Base-by-base conservation (phyloP, 1,139 yeast genomes). In the Scheffersomyces parashehatae region DNA sequence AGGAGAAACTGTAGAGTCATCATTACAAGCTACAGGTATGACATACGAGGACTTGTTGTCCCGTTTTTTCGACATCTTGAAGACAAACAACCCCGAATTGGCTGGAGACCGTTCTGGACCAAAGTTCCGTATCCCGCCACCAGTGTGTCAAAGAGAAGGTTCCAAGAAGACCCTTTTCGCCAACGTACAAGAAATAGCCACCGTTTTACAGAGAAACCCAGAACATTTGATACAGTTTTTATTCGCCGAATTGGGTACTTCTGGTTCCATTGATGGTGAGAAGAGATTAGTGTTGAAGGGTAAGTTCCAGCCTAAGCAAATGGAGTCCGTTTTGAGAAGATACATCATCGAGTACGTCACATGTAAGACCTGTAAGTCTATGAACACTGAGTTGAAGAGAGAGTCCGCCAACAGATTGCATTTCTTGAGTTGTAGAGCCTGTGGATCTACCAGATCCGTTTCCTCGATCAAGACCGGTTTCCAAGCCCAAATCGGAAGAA, bases 201-300 rank as follows among this genome's bases (percentile, higher is more conserved):
- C 89, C 57, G 93, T 91, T 48, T 80, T 93, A 75, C 97, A 91
- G 72, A 85, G 99, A 75, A 88, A 91, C 45, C 95, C 97, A 55
- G 99, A 93, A 62, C 99, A 95, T 73, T 85, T 93, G 55, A 93
- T 91, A 67, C 97, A 90, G 75, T 93, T 88, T 71, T 74, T 93
- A 70, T 95, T 93, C 70, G 98, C 99, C 2, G 99, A 93, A 76
- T 79, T 93, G 81, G 99, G 99, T 83, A 93, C 99, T 20, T 89
- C 98, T 3, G 99, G 99, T 64, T 91, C 98, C 47, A 93, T 93
- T 50, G 99, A 93, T 72, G 99, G 98, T 65, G 91, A 90, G 67
- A 88, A 90, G 77, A 85, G 99, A 70, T 81, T 93, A 64, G 91
- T 93, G 51, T 90, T 93, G 68, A 93, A 90, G 79, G 99, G 99